Evolutionary conservation across 306 rosid genomes (phyloP), one percentile per base, ranked within the genome.

Genomic region (Quercus variabilis): DNA sequence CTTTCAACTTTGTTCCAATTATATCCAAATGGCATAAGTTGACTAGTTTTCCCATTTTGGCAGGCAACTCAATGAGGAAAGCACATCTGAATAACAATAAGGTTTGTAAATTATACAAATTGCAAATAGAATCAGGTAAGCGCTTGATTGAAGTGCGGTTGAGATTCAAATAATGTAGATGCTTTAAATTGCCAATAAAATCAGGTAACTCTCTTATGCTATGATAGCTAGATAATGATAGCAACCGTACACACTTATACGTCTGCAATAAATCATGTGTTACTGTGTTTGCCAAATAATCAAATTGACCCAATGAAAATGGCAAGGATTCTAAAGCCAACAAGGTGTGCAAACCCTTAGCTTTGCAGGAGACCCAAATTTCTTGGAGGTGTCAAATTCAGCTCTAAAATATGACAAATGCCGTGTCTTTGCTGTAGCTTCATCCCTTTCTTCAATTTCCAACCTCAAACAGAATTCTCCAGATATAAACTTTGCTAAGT

Each of bases 161-260:
- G 4, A 76, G 43, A 23, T 84, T 65, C 7, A 84, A 59, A 43
- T 84, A 76, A 63, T 79, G 58, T 8, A 76, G 56, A 60, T 70
- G 65, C 25, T 71, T 71, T 46, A 77, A 20, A 3, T 65, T 31
- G 8, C 78, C 73, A 14, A 82, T 38, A 43, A 74, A 57, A 11
- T 83, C 15, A 0, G 57, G 73, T 18, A 83, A 19, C 18, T 55
- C 41, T 6, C 35, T 30, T 23, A 78, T 15, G 5, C 2, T 5
- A 41, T 30, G 10, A 14, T 5, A n/a, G 3, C 41, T 8, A 11
- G 14, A 14, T 14, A 43, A 14, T 4, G 73, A 75, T 20, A 63
- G 56, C 8, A 71, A 77, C 2, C 83, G 25, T 13, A 43, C 65
- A 35, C 26, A 33, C n/a, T 41, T 65, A 6, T 17, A 9, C 17